Evolutionary conservation across 148 eudicot species (phyloP), one percentile per base, ranked within the genome.

Genomic region (Selenicereus undatus): DNA sequence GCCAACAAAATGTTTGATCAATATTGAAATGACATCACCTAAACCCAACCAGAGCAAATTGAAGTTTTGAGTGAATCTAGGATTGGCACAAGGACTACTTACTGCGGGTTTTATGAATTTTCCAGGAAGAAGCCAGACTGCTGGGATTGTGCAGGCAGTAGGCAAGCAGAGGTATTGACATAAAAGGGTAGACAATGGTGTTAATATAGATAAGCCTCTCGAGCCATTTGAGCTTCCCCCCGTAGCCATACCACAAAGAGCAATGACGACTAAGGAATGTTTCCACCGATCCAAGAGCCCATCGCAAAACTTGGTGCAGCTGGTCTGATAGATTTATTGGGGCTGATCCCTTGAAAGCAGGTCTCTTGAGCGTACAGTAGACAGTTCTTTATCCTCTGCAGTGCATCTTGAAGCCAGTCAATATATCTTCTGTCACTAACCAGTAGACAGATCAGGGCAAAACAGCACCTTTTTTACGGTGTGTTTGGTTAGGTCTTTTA

Each of bases 231-330:
- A 95, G 89, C 86, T 92, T 92, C 48, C 98, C 97, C 27, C 97
- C 97, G 54, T 79, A 95, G 60, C 85, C 97, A 77, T 95, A 95
- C 97, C 98, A 95, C 54, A 95, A 90, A 18, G 98, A 97, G 83
- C 98, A 95, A 82, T 95, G 97, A 66, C 97, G 90, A 77, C 98
- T 95, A 30, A 95, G 87, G 89, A 93, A 93, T 75, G 93, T 95
- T 81, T 95, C 98, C 64, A 93, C 93, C 11, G 98, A 95, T 71
- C 97, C 97, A 75, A 95, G 94, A 87, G 99, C 99, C 99, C 97
- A 95, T 76, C 97, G 82, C 76, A 92, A 85, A 79, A 93, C 97
- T 80, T 95, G 97, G 85, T 95, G 99, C 90, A 95, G 82, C 78
- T 97, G 76, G 81, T 95, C 99, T 50, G 97, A 93, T 43, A 93